Evolutionary conservation across 345 rosid species (phyloP).

Genomic region (Pugionium dolabratum): DNA sequence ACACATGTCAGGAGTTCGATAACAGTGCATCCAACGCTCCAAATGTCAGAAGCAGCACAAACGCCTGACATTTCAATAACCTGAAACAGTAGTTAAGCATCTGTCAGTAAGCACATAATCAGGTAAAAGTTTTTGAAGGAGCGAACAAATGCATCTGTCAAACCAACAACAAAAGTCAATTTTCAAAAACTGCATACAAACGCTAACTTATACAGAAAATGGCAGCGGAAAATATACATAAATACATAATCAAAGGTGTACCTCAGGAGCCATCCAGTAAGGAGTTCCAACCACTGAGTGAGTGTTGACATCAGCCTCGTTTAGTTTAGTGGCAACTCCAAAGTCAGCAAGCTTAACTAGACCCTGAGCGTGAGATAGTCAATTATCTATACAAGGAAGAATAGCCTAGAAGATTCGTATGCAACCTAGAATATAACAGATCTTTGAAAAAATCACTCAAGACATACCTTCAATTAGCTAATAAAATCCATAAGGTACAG

Average conservation of each 20-base stretch:
- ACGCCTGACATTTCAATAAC: constrained; percentile 99
- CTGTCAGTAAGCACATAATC: not conserved
- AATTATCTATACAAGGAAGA: constrained; percentile 20
- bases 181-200: not conserved
- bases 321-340: constrained; percentile 99
- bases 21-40: constrained; percentile 99
- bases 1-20: constrained; percentile 94
- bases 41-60: constrained; percentile 99
- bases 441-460: constrained; percentile 20
- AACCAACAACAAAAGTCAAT: constrained; percentile 3
- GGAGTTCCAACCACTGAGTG: constrained; percentile 98
- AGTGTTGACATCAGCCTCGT: constrained; percentile 96
- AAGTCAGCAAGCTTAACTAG: constrained; percentile 99
- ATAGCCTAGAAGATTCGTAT: constrained; percentile 8
- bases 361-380: constrained; percentile 53
- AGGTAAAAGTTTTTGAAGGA: constrained; percentile 8
- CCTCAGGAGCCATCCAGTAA: constrained; percentile 99
- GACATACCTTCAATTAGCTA: constrained; percentile 13
- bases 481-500: constrained; percentile 5
- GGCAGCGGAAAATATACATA: constrained; percentile 13
- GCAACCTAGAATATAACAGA: constrained; percentile 26
- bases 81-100: constrained; percentile 50
- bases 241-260: constrained; percentile 33
- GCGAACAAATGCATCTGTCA: constrained; percentile 2
- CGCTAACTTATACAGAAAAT: not conserved